Evolutionary conservation across 495 filamentous ascomycete species (phyloP).

Genomic region (Xylaria sp.): DNA sequence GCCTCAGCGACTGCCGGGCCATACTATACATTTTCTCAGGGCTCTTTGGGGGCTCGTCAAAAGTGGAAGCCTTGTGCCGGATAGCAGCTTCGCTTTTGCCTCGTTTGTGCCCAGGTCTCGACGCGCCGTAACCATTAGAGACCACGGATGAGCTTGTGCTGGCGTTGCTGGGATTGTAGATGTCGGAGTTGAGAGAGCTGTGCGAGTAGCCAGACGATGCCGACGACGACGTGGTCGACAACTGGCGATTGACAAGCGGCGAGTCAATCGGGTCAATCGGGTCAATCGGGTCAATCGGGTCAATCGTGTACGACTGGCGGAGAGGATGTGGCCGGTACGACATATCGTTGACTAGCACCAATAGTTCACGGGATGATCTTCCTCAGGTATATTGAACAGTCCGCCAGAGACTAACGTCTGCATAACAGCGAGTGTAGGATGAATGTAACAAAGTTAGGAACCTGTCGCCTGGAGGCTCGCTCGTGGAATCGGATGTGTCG

Average conservation of each 20-base stretch:
- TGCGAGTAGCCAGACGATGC: slow-evolving; percentile 78
- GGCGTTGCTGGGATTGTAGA: slow-evolving; percentile 71
- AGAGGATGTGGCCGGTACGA: slow-evolving; percentile 62
- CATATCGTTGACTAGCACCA: slow-evolving; percentile 49
- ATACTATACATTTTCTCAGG: slow-evolving; percentile 68
- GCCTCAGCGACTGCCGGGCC: slow-evolving; percentile 77
- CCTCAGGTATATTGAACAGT: slow-evolving; percentile 36
- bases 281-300: too few relatives aligned
- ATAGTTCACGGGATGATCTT: slow-evolving; percentile 31
- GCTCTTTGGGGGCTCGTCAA: slow-evolving; percentile 51
- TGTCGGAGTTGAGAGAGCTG: slow-evolving; percentile 58
- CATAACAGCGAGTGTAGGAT: slow-evolving; percentile 42
- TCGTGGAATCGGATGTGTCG: not conserved
- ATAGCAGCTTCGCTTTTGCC: slow-evolving; percentile 72
- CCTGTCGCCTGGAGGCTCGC: not conserved
- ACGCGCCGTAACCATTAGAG: slow-evolving; percentile 64
- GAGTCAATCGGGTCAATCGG: slow-evolving; percentile 72
- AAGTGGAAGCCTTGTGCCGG: slow-evolving; percentile 39
- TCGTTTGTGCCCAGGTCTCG: slow-evolving; percentile 68
- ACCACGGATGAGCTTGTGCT: slow-evolving; percentile 79
- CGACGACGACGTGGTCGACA: slow-evolving; percentile 77
- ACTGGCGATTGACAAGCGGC: slow-evolving; percentile 68
- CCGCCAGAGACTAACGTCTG: slow-evolving; percentile 36
- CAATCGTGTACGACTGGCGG: slow-evolving; percentile 69
- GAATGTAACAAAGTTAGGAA: slow-evolving; percentile 12